phyloP scores from a whole-genome alignment of 2,329 filamentous ascomycete genomes.

The Hypoxylon sp. region DNA sequence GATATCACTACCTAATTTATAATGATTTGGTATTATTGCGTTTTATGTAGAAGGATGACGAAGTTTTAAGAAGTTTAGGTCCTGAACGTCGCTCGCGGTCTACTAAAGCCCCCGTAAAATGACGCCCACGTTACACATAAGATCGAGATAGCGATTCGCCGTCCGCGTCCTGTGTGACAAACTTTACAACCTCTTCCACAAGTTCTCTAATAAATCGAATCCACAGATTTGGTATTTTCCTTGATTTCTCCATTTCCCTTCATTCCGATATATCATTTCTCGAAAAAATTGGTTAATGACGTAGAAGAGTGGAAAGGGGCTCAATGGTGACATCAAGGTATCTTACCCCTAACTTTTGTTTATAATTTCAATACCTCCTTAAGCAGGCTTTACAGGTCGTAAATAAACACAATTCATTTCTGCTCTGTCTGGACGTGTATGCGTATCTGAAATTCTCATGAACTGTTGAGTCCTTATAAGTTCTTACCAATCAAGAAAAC shows the following conservation, averaged over 20 bases:
- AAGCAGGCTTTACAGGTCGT: too few species aligned
- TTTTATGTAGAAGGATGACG: neutral
- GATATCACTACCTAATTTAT: too few species aligned
- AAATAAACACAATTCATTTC: neutral
- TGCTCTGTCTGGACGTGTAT: too few species aligned
- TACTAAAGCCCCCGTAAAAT: neutral
- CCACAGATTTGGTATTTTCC: neutral
- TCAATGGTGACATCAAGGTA: constrained; percentile 36
- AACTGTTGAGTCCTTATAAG: too few species aligned
- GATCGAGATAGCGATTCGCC: neutral
- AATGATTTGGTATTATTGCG: neutral
- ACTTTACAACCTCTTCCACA: neutral
- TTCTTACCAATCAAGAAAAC: neutral
- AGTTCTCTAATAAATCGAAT: neutral
- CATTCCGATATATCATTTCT: neutral
- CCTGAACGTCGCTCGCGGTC: too few species aligned
- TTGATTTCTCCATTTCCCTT: neutral
- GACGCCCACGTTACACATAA: neutral
- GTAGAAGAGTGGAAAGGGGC: constrained; percentile 25
- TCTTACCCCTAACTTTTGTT: too few species aligned
- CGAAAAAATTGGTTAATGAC: constrained; percentile 18
- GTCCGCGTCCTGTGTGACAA: neutral
- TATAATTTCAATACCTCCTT: too few species aligned
- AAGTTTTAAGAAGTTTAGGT: too few species aligned
- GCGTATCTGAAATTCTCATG: too few species aligned